A percentile compares a stretch with the other conserved stretches of the same genome.
Evolutionary conservation across 2,329 filamentous ascomycete genomes (phyloP).

Genomic region (Neurospora sp.): DNA sequence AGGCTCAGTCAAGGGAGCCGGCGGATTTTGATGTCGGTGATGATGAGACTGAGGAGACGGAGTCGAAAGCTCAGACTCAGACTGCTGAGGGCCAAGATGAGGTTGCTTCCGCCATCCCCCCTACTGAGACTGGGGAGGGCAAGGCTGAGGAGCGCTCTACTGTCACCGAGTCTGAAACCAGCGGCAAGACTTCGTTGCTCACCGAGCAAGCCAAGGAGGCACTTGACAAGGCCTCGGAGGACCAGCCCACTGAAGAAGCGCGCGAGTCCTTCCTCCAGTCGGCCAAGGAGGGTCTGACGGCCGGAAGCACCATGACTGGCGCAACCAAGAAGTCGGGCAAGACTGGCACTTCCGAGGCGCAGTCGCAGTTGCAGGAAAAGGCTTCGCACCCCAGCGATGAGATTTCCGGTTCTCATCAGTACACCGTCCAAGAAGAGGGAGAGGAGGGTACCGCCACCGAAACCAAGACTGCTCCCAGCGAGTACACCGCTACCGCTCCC

Average conservation of each 20-base stretch:
- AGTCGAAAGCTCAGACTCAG: neutral
- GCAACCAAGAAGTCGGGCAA: neutral
- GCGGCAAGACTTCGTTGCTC: slow-evolving; percentile 2
- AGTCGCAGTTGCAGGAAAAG: slow-evolving; percentile 2
- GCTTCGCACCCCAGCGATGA: neutral
- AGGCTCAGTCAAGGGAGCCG: neutral
- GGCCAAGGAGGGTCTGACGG: slow-evolving; percentile 2
- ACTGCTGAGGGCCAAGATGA: slow-evolving; percentile 3
- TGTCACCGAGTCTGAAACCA: slow-evolving; percentile 5
- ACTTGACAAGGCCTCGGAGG: slow-evolving; percentile 15
- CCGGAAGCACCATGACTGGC: neutral
- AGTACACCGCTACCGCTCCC: neutral
- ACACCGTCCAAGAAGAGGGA: neutral
- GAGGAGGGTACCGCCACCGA: neutral
- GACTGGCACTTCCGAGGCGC: neutral
- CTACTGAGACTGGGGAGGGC: slow-evolving; percentile 3
- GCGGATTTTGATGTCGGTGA: neutral
- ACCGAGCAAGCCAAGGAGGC: slow-evolving; percentile 16
- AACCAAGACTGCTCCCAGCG: slow-evolving; percentile 5
- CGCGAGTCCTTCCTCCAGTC: slow-evolving; percentile 13
- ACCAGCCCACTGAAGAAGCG: slow-evolving; percentile 14
- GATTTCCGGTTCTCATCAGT: slow-evolving; percentile 2
- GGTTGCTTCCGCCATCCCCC: neutral
- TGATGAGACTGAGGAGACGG: neutral
- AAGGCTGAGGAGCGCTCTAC: slow-evolving; percentile 6